Base-by-base conservation (phyloP, 331 rosid species). In the Dryas integrifolia region DNA sequence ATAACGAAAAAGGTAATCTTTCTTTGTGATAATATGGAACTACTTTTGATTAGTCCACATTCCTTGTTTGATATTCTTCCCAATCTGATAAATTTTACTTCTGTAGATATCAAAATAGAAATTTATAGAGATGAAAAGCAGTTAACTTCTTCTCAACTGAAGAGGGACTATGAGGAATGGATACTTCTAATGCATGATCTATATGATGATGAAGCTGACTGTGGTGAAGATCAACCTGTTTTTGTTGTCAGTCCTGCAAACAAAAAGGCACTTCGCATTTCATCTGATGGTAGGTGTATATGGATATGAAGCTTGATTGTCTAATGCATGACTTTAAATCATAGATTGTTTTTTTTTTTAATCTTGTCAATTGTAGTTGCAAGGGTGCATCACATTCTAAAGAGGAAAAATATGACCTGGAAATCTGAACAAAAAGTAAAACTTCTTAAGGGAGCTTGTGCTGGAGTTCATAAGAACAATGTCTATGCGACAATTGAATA, bases 401-500 rank as follows among this genome's bases (percentile, higher is more conserved):
- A 58, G 52, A 82, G 90, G 68, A 85, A 76, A 72, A 86, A 73
- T 43, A 55, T 15, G 40, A 70, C 52, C 4, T 89, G 96, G 96
- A 69, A 70, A 38, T 62, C 55, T 21, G 96, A 87, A 10, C 81
- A 87, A 69, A 80, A 44, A 70, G 69, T 89, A 44, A 89, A 87
- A 82, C 76, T 87, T 72, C 11, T 80, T 5, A 89, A 74, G 76
- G 92, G 96, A 71, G 96, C 92, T 64, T 80, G 83, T 41, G 26
- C 83, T 18, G 90, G 88, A 61, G 72, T 65, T 70, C 77, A 82
- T 60, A 77, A 65, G 5, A 76, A 56, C 53, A 83, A 77, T 30
- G 63, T 82, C 67, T 87, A 79, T 85, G 96, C 92, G 26, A 83
- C 87, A n/a, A 60, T 89, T 50, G 96, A 89, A 16, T 85, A 77